Conservation (phyloP, 2,329 filamentous ascomycete genomes). For the Epichloe scottii region DNA sequence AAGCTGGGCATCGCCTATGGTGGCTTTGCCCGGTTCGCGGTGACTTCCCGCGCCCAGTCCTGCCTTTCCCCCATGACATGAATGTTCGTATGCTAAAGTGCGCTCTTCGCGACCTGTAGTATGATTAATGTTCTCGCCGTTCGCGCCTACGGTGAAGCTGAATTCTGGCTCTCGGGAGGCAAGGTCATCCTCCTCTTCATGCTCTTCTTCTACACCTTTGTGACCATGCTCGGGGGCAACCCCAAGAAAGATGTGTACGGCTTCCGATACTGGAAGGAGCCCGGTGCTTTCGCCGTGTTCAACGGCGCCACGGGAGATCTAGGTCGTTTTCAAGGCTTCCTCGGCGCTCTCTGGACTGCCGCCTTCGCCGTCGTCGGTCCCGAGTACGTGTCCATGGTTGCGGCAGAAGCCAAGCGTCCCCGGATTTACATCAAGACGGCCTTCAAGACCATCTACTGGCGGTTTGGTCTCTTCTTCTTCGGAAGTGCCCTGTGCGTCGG, state of each 20-base stretch:
- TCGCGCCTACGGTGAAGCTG: slow-evolving; percentile 55
- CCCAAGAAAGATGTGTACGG: slow-evolving; percentile 56
- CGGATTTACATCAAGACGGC: slow-evolving; percentile 52
- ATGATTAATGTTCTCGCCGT: slow-evolving; percentile 53
- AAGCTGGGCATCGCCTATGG: background rate
- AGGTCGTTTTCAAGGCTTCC: slow-evolving; percentile 58
- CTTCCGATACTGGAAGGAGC: slow-evolving; percentile 51
- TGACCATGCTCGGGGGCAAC: slow-evolving; percentile 70
- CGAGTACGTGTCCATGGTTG: slow-evolving; percentile 56
- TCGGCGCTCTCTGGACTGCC: slow-evolving; percentile 53
- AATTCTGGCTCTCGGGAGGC: slow-evolving; percentile 54
- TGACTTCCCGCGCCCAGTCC: background rate
- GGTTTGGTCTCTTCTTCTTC: slow-evolving; percentile 59
- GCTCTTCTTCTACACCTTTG: slow-evolving; percentile 62
- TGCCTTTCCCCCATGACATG: background rate
- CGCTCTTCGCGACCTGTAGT: slow-evolving; percentile 18
- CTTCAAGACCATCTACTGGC: slow-evolving; percentile 62
- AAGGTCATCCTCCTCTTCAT: slow-evolving; percentile 56
- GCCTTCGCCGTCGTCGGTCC: slow-evolving; percentile 53
- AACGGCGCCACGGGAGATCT: slow-evolving; percentile 42
- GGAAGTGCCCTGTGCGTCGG: slow-evolving; percentile 54
- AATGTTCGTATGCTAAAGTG: slow-evolving; percentile 17
- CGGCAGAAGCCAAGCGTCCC: slow-evolving; percentile 56
- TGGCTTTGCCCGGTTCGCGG: background rate
- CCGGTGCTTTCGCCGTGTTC: slow-evolving; percentile 34